Conservation (phyloP, 768 basidiomycete genomes). For the Brasilioporus rufonigricans region DNA sequence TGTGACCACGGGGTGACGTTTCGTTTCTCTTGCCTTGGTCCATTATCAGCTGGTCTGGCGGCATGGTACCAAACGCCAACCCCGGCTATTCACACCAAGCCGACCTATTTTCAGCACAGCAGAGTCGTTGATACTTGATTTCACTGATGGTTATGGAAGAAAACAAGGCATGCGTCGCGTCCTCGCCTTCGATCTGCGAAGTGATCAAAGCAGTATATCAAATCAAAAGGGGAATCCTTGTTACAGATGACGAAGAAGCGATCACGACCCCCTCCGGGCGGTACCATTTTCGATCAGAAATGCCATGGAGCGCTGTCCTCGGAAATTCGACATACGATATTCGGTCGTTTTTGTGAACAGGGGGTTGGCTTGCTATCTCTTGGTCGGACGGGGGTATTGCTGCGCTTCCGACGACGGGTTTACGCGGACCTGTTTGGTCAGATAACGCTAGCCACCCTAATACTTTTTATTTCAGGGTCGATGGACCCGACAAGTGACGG, state of each 20-base stretch:
- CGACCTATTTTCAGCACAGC: background rate
- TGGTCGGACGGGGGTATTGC: background rate
- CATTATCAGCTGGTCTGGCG: background rate
- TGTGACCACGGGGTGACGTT: background rate
- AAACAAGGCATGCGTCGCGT: conserved; percentile 5
- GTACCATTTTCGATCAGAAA: conserved; percentile 1
- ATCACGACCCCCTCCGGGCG: conserved; percentile 10
- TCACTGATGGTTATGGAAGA: conserved; percentile 29
- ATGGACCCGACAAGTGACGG: background rate
- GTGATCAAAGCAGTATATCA: conserved; percentile 18
- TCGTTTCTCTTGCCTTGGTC: background rate
- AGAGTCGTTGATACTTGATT: conserved; percentile 15
- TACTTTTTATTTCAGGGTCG: background rate
- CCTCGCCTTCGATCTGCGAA: conserved; percentile 26
- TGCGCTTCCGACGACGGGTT: background rate
- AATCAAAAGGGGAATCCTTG: conserved; percentile 15
- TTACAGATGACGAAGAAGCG: background rate
- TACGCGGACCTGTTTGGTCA: background rate
- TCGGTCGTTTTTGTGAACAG: conserved; percentile 12
- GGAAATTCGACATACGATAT: conserved; percentile 19
- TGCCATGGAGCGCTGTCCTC: conserved; percentile 14
- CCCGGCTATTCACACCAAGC: background rate
- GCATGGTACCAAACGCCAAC: background rate
- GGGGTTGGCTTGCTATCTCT: background rate
- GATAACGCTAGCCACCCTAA: background rate